Percentiles rank a stretch among this genome's conserved stretches.
Evolutionary conservation across 805 yeast genomes (phyloP).

Genomic region (Zygoascus flipseniorum): DNA sequence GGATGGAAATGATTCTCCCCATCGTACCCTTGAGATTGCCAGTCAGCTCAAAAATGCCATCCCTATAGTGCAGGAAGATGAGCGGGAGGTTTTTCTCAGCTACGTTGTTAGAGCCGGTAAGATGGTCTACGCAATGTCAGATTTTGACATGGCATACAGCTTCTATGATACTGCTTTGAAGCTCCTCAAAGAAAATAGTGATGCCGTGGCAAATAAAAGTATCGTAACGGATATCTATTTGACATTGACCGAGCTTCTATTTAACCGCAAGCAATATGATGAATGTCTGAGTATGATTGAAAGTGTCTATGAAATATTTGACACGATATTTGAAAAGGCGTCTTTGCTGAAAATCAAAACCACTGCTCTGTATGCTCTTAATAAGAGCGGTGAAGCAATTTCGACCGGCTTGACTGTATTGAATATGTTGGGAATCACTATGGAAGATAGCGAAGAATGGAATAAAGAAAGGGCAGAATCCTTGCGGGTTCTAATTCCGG

Average conservation of each 20-base stretch:
- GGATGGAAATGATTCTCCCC: conserved; percentile 18
- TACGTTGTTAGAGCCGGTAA: conserved; percentile 38
- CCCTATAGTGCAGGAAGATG: conserved; percentile 29
- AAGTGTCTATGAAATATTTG: conserved; percentile 25
- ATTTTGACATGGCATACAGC: conserved; percentile 33
- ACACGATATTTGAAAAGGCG: conserved; percentile 27
- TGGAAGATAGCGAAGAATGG: conserved; percentile 25
- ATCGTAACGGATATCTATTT: conserved; percentile 16
- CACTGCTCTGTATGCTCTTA: conserved; percentile 30
- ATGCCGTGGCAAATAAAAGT: conserved; percentile 7
- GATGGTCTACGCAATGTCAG: conserved; percentile 37
- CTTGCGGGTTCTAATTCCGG: conserved; percentile 29
- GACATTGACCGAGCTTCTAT: conserved; percentile 19
- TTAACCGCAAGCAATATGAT: conserved; percentile 26
- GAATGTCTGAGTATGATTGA: conserved; percentile 33
- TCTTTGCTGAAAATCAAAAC: conserved; percentile 29
- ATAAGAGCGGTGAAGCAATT: conserved; percentile 28
- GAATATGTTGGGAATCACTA: conserved; percentile 30
- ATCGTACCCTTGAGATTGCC: conserved; percentile 32
- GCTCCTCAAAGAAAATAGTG: conserved; percentile 16
- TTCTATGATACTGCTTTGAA: conserved; percentile 32
- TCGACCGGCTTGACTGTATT: conserved; percentile 31
- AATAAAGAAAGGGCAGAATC: conserved; percentile 19
- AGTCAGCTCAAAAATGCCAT: conserved; percentile 33
- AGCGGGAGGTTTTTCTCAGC: conserved; percentile 30